Base-by-base conservation (phyloP, 106 monocot genomes). In the Allium fistulosum region DNA sequence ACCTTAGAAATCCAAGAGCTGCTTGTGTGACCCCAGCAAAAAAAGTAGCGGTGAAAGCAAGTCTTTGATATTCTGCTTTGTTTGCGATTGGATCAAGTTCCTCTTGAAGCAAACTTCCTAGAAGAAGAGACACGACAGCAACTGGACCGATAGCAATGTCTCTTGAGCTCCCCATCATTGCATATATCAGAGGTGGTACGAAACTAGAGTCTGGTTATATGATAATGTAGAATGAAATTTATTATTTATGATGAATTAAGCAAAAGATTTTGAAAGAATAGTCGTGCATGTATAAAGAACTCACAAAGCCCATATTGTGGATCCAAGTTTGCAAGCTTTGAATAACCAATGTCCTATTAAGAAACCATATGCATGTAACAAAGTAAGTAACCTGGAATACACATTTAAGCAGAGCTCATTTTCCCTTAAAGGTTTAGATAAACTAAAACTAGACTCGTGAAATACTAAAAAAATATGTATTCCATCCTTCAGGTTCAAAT, bases 131-230 rank as follows among this genome's bases (percentile, higher is more conserved):
- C 0, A 96, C 85, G 57, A 91, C 95, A 2, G 95, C 95, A 13
- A 95, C 91, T 26, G 94, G 94, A 53, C 94, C 94, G 53, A 95
- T 91, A 2, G 94, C 94, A 48, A 91, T 85, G 69, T 95, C 88
- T 71, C 86, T 87, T 48, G 97, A 92, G 71, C 92, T 97, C 5
- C 97, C 92, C 97, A 92, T 86, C 51, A 68, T 51, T 8, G 97
- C 87, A 68, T 97, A 97, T 59, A 97, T 72, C 8, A 97, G 66
- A 4, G 97, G 97, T 7, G 92, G 86, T 17, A 97, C 92, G 63
- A 92, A 92, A 64, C 97, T 97, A 14, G 89, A 67, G 56, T 97
- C 97, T 97, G 66, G 37, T 37, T 37, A 37, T 37, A 37, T 37
- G 2, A 37, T 37, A 37, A 37, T 37, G 5, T 37, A 37, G 37